Evolutionary conservation across 192 early-diverging fungal species (phyloP), one percentile per base, ranked within the genome.

Genomic region (Coemansia sp.): DNA sequence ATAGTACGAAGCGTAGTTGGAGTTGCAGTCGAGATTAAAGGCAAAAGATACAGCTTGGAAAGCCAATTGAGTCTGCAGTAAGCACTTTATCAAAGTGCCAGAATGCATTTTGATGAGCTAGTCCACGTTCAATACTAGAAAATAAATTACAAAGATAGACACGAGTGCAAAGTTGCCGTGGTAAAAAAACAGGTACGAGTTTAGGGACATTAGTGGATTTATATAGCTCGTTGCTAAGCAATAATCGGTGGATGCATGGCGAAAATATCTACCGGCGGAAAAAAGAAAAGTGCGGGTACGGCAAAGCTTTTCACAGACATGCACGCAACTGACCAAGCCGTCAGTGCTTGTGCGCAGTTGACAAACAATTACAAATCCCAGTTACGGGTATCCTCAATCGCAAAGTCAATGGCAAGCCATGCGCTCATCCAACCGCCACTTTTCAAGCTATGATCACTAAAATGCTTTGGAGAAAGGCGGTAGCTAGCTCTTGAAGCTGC

Each of bases 1-100:
- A 27, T 76, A 82, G 61, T 82, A 82, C 11, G 68, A 68, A 17
- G 63, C 75, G 18, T 74, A 63, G 50, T 82, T 82, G 53, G 60
- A 64, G 59, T 82, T 82, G 37, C 74, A 74, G 39, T 41, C 68
- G 40, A 65, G 32, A 50, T 77, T 58, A 46, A 82, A 82, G 1
- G 70, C 63, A n/a, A 27, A 21, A 7, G 46, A 50, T 19, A 50
- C 46, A n/a, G 12, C 46, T n/a, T 26, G 46, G 11, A 26, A 12
- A 14, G 27, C 26, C 24, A 50, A 29, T 29, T 50, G 46, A 14
- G 7, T 6, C 24, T 50, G 46, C 12, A 50, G 7, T 6, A 50
- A 22, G n/a, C 15, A n/a, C 46, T 50, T 50, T 50, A 50, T 10
- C 26, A 50, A 29, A 6, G 11, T n/a, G 15, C 24, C 26, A n/a